Percentiles rank a stretch among this genome's conserved stretches.
These are phyloP conservation scores for Lachancea sp. DNA, from an alignment of 805 yeast genomes.

Conservation along the genomic window DNA sequence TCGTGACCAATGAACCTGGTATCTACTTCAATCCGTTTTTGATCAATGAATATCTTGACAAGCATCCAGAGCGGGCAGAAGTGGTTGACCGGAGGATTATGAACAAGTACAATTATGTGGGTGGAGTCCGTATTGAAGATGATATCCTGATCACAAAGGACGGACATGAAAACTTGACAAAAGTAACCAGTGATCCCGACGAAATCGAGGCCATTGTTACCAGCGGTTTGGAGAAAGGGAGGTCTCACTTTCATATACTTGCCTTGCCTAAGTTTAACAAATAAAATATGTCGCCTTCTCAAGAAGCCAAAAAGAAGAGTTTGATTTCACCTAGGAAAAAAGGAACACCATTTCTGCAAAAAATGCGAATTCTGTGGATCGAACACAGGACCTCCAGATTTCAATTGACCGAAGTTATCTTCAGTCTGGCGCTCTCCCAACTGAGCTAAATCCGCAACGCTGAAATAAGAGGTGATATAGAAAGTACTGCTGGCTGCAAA, in stretches of 20 bases:
- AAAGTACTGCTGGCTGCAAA: too few relatives aligned
- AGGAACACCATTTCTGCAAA: too few relatives aligned
- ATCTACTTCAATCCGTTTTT: slow-evolving; percentile 82
- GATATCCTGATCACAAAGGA: slow-evolving; percentile 70
- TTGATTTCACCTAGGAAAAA: too few relatives aligned
- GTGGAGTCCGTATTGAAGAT: slow-evolving; percentile 97
- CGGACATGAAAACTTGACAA: slow-evolving; percentile 79
- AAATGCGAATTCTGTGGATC: slow-evolving; percentile 60
- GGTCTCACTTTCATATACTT: slow-evolving; percentile 59
- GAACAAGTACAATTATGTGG: slow-evolving; percentile 76
- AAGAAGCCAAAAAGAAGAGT: too few relatives aligned
- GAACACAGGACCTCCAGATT: slow-evolving; percentile 71
- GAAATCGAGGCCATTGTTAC: slow-evolving; percentile 75
- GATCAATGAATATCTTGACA: slow-evolving; percentile 53
- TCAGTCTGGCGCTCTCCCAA: slow-evolving; percentile 43
- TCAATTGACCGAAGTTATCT: slow-evolving; percentile 23
- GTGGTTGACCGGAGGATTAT: slow-evolving; percentile 61
- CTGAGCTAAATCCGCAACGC: slow-evolving; percentile 38
- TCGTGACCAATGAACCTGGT: slow-evolving; percentile 93
- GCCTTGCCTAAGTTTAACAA: too few relatives aligned
- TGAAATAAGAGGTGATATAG: not conserved
- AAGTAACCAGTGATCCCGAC: slow-evolving; percentile 76
- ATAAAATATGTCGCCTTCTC: too few relatives aligned
- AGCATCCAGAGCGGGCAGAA: slow-evolving; percentile 40
- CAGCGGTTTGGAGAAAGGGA: slow-evolving; percentile 58